Evolutionary conservation across 2,329 filamentous ascomycete species (phyloP).

Genomic region (Phialophora tarda): DNA sequence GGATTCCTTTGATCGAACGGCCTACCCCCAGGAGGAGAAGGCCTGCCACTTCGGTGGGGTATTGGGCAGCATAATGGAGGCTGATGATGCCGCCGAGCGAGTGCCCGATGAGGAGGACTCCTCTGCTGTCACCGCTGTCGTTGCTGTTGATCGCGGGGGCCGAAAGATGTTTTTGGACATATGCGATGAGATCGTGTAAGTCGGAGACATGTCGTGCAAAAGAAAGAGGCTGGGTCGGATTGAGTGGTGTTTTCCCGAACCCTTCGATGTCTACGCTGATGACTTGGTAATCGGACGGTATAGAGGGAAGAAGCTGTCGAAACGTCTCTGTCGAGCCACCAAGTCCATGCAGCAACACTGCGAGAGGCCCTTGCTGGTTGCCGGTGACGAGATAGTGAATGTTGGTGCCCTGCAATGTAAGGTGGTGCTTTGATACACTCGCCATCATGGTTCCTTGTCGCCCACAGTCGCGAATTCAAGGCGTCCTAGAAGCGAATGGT

Average conservation of each 20-base stretch:
- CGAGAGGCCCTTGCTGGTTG: slow-evolving; percentile 37
- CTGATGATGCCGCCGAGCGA: slow-evolving; percentile 47
- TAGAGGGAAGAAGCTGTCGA: slow-evolving; percentile 33
- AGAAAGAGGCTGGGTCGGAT: slow-evolving; percentile 30
- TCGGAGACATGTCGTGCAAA: slow-evolving; percentile 42
- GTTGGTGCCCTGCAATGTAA: slow-evolving; percentile 37
- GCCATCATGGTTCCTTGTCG: slow-evolving; percentile 14
- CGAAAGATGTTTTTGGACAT: slow-evolving; percentile 28
- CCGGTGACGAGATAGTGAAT: slow-evolving; percentile 41
- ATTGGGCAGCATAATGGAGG: slow-evolving; percentile 46
- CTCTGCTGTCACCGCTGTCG: slow-evolving; percentile 1
- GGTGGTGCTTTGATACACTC: slow-evolving; percentile 7
- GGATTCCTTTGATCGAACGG: slow-evolving; percentile 43
- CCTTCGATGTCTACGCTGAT: slow-evolving; percentile 43
- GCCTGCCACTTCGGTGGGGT: slow-evolving; percentile 39
- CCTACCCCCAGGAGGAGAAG: slow-evolving; percentile 45
- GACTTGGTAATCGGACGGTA: slow-evolving; percentile 33
- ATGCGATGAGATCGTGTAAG: slow-evolving; percentile 40
- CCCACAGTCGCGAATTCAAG: neutral
- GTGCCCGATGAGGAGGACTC: slow-evolving; percentile 44
- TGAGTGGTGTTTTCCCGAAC: slow-evolving; percentile 40
- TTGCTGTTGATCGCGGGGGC: slow-evolving; percentile 7
- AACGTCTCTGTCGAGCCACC: slow-evolving; percentile 39
- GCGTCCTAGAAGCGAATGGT: neutral
- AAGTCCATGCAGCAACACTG: slow-evolving; percentile 43